Evolutionary conservation across 108 stramenopile genomes (phyloP).

Genomic region (Cyclotella distinguenda): DNA sequence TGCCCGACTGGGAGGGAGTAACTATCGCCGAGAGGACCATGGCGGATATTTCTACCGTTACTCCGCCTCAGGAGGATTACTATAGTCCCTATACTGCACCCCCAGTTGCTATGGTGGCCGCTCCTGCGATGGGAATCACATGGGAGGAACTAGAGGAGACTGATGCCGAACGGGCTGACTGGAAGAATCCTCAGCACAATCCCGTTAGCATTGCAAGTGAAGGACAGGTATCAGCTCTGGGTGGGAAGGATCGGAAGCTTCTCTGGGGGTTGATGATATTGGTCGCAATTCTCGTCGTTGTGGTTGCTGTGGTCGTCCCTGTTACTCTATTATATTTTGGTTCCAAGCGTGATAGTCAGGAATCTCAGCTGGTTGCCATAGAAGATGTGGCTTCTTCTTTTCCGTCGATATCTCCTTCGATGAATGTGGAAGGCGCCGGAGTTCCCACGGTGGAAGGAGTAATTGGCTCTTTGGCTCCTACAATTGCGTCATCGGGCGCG

Average conservation of each 20-base stretch:
- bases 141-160: conserved; percentile 14
- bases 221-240: not conserved
- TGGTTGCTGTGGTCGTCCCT: not conserved
- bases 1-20: conserved; percentile 15
- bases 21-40: conserved; percentile 12
- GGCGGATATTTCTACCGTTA: conserved; percentile 5
- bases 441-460: too few relatives aligned
- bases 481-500: too few relatives aligned
- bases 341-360: not conserved
- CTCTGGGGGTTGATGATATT: conserved; percentile 9
- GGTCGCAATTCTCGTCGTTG: not conserved
- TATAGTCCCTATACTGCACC: conserved; percentile 1
- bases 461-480: too few relatives aligned
- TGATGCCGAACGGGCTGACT: conserved; percentile 8
- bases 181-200: conserved; percentile 2
- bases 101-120: conserved; percentile 10
- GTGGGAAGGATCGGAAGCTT: not conserved
- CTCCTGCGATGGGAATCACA: not conserved
- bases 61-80: conserved; percentile 10
- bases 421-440: too few relatives aligned
- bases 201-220: not conserved
- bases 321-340: not conserved
- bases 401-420: too few relatives aligned
- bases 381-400: too few relatives aligned
- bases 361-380: not conserved